Percentiles rank a stretch among this genome's conserved stretches.
These are phyloP conservation scores for Blastocladiella emersonii DNA, from an alignment of 371 early-diverging fungal genomes.

Conservation along the genomic window DNA sequence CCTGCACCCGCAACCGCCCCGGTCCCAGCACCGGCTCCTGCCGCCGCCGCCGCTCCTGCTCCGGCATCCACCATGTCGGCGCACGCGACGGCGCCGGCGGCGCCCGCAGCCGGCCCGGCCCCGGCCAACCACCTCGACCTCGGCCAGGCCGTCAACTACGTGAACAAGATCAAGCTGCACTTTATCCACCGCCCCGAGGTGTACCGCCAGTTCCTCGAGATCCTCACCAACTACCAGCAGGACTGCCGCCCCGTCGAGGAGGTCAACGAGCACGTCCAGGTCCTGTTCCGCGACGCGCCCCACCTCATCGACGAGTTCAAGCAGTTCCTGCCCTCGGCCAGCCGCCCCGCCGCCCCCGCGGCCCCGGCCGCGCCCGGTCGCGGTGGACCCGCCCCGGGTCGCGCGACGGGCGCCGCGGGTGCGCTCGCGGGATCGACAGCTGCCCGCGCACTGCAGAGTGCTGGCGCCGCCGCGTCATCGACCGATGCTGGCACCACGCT, in stretches of 20 bases:
- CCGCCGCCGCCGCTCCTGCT: not conserved
- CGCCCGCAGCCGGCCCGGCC: conserved; percentile 7
- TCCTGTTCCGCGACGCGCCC: conserved; percentile 63
- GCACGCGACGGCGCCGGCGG: too few relatives aligned
- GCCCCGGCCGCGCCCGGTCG: not conserved
- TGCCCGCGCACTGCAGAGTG: too few relatives aligned
- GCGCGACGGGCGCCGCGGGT: too few relatives aligned
- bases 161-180: conserved; percentile 87
- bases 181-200: conserved; percentile 75
- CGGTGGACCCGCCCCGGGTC: not conserved
- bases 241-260: conserved; percentile 81
- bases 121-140: conserved; percentile 58
- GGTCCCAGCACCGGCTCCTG: not conserved
- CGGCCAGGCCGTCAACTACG: conserved; percentile 86
- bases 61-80: not conserved
- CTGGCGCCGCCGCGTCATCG: too few relatives aligned
- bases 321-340: conserved; percentile 81
- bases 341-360: conserved; percentile 5
- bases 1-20: conserved; percentile 2
- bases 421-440: too few relatives aligned
- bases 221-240: conserved; percentile 84
- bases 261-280: conserved; percentile 78
- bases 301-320: conserved; percentile 91
- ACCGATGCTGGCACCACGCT: too few relatives aligned
- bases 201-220: conserved; percentile 87